Percentiles rank a stretch among this genome's conserved stretches.
phyloP scores from a whole-genome alignment of 208 protist genomes.

The Angomonas ambiguus region DNA sequence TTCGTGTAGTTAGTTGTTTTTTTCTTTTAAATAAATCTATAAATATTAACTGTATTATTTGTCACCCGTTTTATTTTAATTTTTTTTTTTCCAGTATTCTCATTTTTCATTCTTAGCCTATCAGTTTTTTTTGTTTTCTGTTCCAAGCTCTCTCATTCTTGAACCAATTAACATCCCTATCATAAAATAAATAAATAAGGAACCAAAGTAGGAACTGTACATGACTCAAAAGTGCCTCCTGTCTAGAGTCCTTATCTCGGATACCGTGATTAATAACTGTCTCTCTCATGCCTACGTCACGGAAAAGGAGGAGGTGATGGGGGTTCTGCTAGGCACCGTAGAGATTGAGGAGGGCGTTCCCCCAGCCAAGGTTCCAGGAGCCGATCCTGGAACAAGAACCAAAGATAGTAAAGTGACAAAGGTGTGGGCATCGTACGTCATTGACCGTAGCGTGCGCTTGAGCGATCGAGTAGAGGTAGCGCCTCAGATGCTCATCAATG shows the following conservation, averaged over 20 bases:
- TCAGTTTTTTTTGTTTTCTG: background rate
- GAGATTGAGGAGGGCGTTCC: slow-evolving; percentile 11
- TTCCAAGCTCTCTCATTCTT: background rate
- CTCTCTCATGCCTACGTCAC: slow-evolving; percentile 65
- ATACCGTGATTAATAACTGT: slow-evolving; percentile 62
- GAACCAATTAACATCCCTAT: background rate
- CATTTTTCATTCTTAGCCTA: slow-evolving; percentile 9
- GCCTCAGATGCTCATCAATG: slow-evolving; percentile 41
- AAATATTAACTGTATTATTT: background rate
- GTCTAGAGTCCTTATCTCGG: slow-evolving; percentile 40
- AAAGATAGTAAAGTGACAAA: slow-evolving; percentile 33
- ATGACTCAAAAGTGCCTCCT: slow-evolving; percentile 12
- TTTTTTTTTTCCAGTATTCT: slow-evolving; percentile 11
- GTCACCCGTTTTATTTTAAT: slow-evolving; percentile 11
- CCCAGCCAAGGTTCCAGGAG: background rate
- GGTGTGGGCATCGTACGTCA: slow-evolving; percentile 46
- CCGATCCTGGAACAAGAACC: background rate
- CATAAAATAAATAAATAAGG: background rate
- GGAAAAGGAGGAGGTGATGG: slow-evolving; percentile 82
- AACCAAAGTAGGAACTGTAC: background rate
- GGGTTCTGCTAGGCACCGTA: slow-evolving; percentile 59
- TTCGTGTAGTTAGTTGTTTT: background rate
- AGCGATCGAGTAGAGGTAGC: slow-evolving; percentile 78
- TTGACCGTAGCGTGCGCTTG: slow-evolving; percentile 61
- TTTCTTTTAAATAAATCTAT: background rate